phyloP scores from a whole-genome alignment of 2,329 filamentous ascomycete species.

The Fusarium irregulare region DNA sequence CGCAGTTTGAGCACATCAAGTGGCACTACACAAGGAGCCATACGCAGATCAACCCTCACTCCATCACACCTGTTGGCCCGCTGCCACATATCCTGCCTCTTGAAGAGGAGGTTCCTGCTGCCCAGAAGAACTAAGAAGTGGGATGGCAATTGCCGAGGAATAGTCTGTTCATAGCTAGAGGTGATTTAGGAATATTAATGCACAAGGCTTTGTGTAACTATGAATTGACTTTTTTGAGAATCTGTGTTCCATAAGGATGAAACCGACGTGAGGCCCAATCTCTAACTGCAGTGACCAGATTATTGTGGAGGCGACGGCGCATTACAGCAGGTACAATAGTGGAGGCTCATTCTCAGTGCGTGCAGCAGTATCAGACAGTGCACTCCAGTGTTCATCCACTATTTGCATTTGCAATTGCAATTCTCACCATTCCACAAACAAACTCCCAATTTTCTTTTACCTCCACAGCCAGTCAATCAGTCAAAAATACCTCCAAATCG shows the following conservation, averaged over 20 bases:
- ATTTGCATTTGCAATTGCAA: conserved; percentile 12
- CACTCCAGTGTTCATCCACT: not conserved
- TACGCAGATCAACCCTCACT: conserved; percentile 72
- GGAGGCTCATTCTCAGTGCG: conserved; percentile 20
- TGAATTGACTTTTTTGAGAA: conserved; percentile 8
- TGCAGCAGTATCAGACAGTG: conserved; percentile 22
- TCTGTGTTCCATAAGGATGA: conserved; percentile 3
- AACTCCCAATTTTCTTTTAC: not conserved
- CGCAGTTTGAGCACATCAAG: conserved; percentile 96
- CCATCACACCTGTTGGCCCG: conserved; percentile 88
- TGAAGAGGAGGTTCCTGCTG: conserved; percentile 80
- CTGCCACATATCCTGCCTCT: conserved; percentile 82
- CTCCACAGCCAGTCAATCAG: not conserved
- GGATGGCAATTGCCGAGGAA: not conserved
- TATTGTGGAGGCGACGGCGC: conserved; percentile 20
- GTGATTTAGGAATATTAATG: not conserved
- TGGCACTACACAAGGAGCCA: conserved; percentile 73
- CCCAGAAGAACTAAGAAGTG: conserved; percentile 31
- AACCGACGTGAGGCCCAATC: conserved; percentile 24
- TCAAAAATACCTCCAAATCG: not conserved
- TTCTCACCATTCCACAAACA: conserved; percentile 13
- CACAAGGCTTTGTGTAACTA: conserved; percentile 3
- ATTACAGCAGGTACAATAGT: not conserved
- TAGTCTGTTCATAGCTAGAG: not conserved
- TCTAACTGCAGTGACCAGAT: conserved; percentile 8